Evolutionary conservation across 805 yeast genomes (phyloP).

Genomic region (Candida quercuum): DNA sequence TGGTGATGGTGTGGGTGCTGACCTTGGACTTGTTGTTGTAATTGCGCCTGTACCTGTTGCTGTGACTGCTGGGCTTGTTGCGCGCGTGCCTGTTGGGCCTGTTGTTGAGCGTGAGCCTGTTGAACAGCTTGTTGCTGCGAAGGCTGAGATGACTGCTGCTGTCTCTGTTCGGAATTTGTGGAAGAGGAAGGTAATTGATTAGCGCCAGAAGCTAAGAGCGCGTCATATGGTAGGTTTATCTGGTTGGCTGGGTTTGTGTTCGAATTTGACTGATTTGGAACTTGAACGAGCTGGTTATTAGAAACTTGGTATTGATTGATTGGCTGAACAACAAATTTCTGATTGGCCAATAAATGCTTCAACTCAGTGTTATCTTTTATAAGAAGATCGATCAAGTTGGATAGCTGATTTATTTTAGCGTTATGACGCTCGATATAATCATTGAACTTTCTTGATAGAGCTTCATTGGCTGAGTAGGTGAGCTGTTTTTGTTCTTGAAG

Average conservation of each 20-base stretch:
- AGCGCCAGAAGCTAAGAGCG: conserved; percentile 2
- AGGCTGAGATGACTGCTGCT: conserved; percentile 15
- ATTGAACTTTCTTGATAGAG: conserved; percentile 16
- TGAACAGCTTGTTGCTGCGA: conserved; percentile 16
- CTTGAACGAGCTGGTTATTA: conserved; percentile 6
- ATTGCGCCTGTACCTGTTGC: conserved; percentile 7
- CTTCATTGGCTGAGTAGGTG: conserved; percentile 17
- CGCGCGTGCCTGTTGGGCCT: conserved; percentile 4
- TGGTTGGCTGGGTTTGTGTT: conserved; percentile 12
- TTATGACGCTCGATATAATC: conserved; percentile 20
- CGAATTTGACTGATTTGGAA: conserved; percentile 23
- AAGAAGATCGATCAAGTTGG: conserved; percentile 18
- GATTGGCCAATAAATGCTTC: conserved; percentile 16
- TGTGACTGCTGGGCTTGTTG: too few relatives aligned
- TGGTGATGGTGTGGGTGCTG: conserved; percentile 12
- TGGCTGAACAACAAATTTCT: conserved; percentile 23
- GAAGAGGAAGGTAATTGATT: conserved; percentile 7
- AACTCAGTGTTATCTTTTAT: conserved; percentile 24
- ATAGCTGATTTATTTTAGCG: conserved; percentile 17
- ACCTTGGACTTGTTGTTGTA: conserved; percentile 8
- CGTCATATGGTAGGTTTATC: too few relatives aligned
- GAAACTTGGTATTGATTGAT: conserved; percentile 26
- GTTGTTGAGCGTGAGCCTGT: conserved; percentile 1
- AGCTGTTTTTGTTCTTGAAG: conserved; percentile 18
- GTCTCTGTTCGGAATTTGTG: conserved; percentile 25